Percentiles rank a stretch among this genome's conserved stretches.
Evolutionary conservation across 2,329 filamentous ascomycete genomes (phyloP).

Genomic region (Scedosporium boydii): DNA sequence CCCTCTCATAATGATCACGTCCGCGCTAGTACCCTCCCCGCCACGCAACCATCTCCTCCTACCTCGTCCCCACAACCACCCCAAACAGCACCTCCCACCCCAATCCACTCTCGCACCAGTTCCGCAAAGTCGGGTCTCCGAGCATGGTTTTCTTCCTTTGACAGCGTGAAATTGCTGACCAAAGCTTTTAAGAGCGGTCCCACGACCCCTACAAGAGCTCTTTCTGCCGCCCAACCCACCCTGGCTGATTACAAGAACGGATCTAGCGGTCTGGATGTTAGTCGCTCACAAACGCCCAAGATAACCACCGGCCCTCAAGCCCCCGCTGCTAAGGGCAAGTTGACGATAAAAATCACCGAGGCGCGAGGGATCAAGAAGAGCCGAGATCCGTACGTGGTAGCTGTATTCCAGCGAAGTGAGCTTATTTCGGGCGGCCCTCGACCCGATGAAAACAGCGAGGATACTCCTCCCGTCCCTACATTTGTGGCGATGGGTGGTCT

Average conservation of each 20-base stretch:
- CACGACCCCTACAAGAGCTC: constrained; percentile 78
- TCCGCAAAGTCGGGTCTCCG: constrained; percentile 1
- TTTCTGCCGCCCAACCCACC: constrained; percentile 54
- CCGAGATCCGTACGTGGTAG: constrained; percentile 88
- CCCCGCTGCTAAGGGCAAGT: constrained; percentile 70
- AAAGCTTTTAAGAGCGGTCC: constrained; percentile 84
- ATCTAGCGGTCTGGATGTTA: constrained; percentile 27
- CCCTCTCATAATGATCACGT: constrained; percentile 32
- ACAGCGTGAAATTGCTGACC: constrained; percentile 81
- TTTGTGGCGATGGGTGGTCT: constrained; percentile 40
- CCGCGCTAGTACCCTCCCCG: constrained; percentile 19
- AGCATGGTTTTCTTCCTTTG: constrained; percentile 52
- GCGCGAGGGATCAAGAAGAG: constrained; percentile 74
- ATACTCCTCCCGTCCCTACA: constrained; percentile 31
- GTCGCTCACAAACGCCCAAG: constrained; percentile 44
- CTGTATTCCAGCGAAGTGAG: constrained; percentile 93
- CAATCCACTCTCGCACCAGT: constrained; percentile 31
- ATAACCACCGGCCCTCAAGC: constrained; percentile 49
- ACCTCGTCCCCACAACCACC: constrained; percentile 37
- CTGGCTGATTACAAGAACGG: constrained; percentile 34
- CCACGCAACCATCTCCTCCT: constrained; percentile 9
- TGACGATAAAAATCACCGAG: constrained; percentile 82
- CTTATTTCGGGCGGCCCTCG: constrained; percentile 84
- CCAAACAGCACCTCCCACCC: constrained; percentile 29
- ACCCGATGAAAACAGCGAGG: constrained; percentile 51